Base-by-base conservation (phyloP, 1,139 yeast genomes). In the Ogataea hybrid region DNA sequence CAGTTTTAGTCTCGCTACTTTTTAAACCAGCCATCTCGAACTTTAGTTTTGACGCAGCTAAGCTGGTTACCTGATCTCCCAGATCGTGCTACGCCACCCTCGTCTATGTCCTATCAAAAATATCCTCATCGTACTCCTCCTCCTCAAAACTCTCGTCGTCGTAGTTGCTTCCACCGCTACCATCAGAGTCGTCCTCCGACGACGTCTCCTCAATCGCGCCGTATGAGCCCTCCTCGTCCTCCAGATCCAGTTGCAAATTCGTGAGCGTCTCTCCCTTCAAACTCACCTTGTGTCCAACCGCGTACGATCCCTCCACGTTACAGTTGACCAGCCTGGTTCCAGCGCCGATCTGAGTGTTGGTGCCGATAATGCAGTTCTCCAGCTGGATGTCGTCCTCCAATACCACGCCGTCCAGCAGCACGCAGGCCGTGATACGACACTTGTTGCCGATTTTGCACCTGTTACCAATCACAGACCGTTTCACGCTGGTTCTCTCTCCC, bases 301-400 rank as follows among this genome's bases (percentile, higher is more conserved):
- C 73, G 58, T 82, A 86, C 1, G 80, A 72, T 10, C 95, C 87
- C 62, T 90, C 97, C 22, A 92, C 83, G 50, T 87, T 82, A 69
- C 96, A 89, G 53, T 84, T 83, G 10, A 79, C 77, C 52, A 88
- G 72, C 56, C 74, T 78, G 35, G 76, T 67, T 59, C 82, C 84
- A 43, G 70, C 56, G 22, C 77, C 81, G 32, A 94, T 73, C 14
- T 68, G 66, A 2, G 81, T 92, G 37, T 71, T 70, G 36, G 71
- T 70, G 18, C 98, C 98, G 46, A 94, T 69, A 21, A 92, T 81
- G 64, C 96, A 89, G 65, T 90, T 92, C 63, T 94, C 98, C 50
- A 94, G 68, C 39, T 71, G 79, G n/a, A 62, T 84, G 51, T 87
- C 97, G 61, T 92, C 96, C 37, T 79, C 95, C 32, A 94, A 69